Evolutionary conservation across 2,329 filamentous ascomycete genomes (phyloP), one percentile per base, ranked within the genome.

Genomic region (Epicoccum sorghinum): DNA sequence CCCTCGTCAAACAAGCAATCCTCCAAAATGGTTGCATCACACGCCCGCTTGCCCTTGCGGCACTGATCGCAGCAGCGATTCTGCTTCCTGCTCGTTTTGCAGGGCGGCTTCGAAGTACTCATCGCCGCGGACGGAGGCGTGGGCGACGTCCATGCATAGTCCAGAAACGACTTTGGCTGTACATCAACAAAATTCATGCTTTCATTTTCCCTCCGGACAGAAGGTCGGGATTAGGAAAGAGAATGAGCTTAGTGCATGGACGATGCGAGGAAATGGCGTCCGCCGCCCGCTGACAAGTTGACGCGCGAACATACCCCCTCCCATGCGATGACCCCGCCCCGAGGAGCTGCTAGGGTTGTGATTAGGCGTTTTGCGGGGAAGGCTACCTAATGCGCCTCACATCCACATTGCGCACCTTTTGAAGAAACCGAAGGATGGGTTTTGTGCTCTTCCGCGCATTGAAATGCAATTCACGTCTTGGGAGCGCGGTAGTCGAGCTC

Each of bases 1-100:
- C 18, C 67, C 13, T 54, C 59, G 27, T 71, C 68, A 12, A 73
- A 36, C 45, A 73, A 55, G 3, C 66, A 64, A 43, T 74, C 71
- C 43, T 73, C 70, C 22, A 72, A 36, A 40, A 77, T 72, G 5
- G 67, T 67, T 4, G 75, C 77, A 58, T 80, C 77, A 61, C 78
- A 80, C 5, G 74, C 77, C 49, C 77, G 65, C 59, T 79, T 79
- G 22, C 78, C 77, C 56, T 75, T 77, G 22, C 78, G 72, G 59
- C 78, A 80, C 51, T 77, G 77, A 52, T 80, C 78, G 57, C 78
- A 80, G 55, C 77, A 79, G 43, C 77, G 71, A 52, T 78, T 72
- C 51, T 78, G 76, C 53, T 75, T 75, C 39, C 75, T 71, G 41
- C 64, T 68, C 9, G 71, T 71, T 44, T 69, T 71, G n/a, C 66